Conservation (phyloP, 768 basidiomycete genomes). For the Phanerochaete sordida region DNA sequence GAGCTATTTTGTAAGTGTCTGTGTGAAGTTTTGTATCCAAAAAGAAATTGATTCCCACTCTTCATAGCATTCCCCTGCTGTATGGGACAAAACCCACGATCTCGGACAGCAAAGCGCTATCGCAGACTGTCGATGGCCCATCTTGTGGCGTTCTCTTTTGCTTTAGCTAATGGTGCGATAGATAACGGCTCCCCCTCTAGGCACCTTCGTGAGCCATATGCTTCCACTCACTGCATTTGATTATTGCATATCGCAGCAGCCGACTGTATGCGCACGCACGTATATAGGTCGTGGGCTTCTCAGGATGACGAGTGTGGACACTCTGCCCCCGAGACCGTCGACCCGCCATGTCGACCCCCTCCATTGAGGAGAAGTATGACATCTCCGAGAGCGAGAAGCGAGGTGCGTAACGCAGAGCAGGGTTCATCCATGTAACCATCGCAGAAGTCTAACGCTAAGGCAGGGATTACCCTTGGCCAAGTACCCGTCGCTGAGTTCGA, state of each 20-base stretch:
- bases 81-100: not conserved
- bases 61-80: not conserved
- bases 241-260: not conserved
- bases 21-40: not conserved
- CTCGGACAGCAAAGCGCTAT: not conserved
- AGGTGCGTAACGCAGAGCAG: not conserved
- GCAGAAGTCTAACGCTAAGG: too few relatives aligned
- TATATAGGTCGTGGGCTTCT: conserved; percentile 1
- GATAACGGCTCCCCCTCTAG: conserved; percentile 1
- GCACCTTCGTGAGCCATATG: not conserved
- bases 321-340: not conserved
- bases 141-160: not conserved
- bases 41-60: not conserved
- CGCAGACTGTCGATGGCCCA: not conserved
- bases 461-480: too few relatives aligned
- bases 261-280: not conserved
- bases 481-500: conserved; percentile 23
- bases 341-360: conserved; percentile 9
- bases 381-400: conserved; percentile 3
- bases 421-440: too few relatives aligned
- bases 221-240: not conserved
- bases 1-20: not conserved
- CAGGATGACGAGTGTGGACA: not conserved
- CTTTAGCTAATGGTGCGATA: not conserved
- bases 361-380: conserved; percentile 8